These are phyloP conservation scores for Pelagophyceae sp. DNA, from an alignment of 352 stramenopile species.

Conservation along the genomic window DNA sequence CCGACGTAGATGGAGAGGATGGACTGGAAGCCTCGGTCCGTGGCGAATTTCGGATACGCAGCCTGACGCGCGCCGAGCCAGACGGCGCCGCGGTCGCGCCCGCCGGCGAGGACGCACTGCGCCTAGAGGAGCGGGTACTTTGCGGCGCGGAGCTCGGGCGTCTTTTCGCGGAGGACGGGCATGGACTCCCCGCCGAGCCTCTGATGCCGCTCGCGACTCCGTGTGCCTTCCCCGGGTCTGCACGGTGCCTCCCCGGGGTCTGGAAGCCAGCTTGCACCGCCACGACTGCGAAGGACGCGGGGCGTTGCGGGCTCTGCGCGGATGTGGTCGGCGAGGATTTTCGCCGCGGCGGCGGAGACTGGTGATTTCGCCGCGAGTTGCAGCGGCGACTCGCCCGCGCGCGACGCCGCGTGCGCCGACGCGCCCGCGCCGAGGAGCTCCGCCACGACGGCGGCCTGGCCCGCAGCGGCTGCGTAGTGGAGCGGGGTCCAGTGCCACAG, in stretches of 20 bases:
- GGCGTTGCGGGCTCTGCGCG: slow-evolving; percentile 15
- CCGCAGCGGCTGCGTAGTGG: slow-evolving; percentile 14
- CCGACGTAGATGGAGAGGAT: slow-evolving; percentile 23
- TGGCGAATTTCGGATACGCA: slow-evolving; percentile 22
- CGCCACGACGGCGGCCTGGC: background rate
- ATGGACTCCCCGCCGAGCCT: too few relatives aligned
- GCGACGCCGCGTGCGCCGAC: slow-evolving; percentile 1
- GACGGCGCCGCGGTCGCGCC: background rate
- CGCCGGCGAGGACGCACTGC: slow-evolving; percentile 15
- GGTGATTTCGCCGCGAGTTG: background rate
- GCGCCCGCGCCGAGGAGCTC: background rate
- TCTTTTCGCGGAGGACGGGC: too few relatives aligned
- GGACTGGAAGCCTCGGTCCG: slow-evolving; percentile 6
- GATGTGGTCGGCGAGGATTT: slow-evolving; percentile 12
- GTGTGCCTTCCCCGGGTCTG: too few relatives aligned
- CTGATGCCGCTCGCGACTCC: too few relatives aligned
- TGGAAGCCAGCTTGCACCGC: too few relatives aligned
- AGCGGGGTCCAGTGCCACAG: slow-evolving; percentile 24
- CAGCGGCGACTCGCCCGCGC: background rate
- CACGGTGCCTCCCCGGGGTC: too few relatives aligned
- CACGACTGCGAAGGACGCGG: too few relatives aligned
- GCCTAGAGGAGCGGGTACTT: too few relatives aligned
- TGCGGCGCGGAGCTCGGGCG: too few relatives aligned
- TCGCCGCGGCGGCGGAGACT: background rate
- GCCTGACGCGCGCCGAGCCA: slow-evolving; percentile 19